Conservation (phyloP, 164 flowering plant genomes). For the Macadamia integrifolia region DNA sequence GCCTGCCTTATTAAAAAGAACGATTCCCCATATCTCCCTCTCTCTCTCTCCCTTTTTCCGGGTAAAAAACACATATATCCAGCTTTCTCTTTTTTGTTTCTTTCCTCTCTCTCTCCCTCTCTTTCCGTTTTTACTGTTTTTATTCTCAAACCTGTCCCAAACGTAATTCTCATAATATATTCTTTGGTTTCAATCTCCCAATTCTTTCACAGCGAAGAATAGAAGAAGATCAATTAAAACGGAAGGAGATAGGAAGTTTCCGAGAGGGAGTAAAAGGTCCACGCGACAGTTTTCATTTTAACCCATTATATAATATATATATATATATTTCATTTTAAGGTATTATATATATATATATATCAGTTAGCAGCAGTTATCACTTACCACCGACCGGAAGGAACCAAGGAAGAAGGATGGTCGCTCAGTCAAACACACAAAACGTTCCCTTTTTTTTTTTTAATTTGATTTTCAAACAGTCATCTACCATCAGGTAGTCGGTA, state of each 20-base stretch:
- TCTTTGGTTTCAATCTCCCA: too few species aligned
- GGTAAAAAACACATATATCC: too few species aligned
- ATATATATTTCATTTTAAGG: not conserved
- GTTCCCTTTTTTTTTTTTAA: too few species aligned
- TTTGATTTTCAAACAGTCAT: too few species aligned
- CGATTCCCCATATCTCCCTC: slow-evolving; percentile 23
- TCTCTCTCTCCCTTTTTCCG: not conserved
- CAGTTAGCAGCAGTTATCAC: not conserved
- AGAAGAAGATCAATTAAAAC: not conserved
- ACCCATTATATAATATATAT: too few species aligned
- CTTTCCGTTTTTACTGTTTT: slow-evolving; percentile 15
- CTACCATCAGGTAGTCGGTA: slow-evolving; percentile 35
- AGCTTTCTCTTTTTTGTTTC: slow-evolving; percentile 7
- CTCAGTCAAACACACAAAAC: slow-evolving; percentile 7
- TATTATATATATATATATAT: not conserved
- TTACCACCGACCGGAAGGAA: not conserved
- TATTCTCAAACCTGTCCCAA: not conserved
- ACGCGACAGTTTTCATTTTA: not conserved
- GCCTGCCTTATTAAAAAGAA: slow-evolving; percentile 21
- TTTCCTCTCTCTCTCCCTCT: not conserved
- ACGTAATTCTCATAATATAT: not conserved
- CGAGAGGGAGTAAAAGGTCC: too few species aligned
- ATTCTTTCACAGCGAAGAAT: too few species aligned
- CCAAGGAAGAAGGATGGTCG: not conserved
- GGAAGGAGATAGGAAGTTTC: not conserved